phyloP scores from a whole-genome alignment of 2,329 filamentous ascomycete genomes.

The Metarhizium humberi region DNA sequence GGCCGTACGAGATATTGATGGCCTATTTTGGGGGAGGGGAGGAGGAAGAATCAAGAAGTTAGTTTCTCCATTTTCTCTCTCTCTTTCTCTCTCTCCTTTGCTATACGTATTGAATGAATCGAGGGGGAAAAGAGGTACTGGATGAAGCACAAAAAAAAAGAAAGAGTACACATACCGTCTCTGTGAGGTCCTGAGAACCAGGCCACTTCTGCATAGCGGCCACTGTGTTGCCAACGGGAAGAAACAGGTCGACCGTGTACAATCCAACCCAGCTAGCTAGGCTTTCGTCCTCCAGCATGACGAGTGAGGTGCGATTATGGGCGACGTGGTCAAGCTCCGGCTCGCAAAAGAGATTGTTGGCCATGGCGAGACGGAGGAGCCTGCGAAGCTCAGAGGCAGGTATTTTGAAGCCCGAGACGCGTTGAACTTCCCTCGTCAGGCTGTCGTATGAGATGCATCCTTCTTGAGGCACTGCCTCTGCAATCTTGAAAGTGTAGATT shows the following conservation, averaged over 20 bases:
- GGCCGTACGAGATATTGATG: conserved; percentile 18
- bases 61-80: background rate
- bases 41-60: background rate
- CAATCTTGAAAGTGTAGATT: conserved; percentile 21
- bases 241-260: conserved; percentile 19
- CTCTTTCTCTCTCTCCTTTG: background rate
- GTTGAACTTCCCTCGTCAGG: conserved; percentile 16
- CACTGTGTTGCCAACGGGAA: conserved; percentile 19
- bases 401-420: conserved; percentile 27
- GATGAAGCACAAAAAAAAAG: too few species aligned
- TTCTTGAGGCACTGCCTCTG: conserved; percentile 17
- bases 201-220: conserved; percentile 27
- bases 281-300: conserved; percentile 18
- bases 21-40: conserved; percentile 6
- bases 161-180: conserved; percentile 15
- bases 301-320: conserved; percentile 26
- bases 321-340: conserved; percentile 25
- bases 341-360: conserved; percentile 30
- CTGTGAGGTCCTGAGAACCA: conserved; percentile 21
- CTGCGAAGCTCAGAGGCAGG: conserved; percentile 21
- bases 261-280: conserved; percentile 23
- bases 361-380: conserved; percentile 28
- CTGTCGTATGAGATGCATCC: conserved; percentile 19
- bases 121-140: background rate
- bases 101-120: background rate